These are phyloP conservation scores for Ceriops tagal DNA, from an alignment of 345 rosid genomes.

Conservation along the genomic window DNA sequence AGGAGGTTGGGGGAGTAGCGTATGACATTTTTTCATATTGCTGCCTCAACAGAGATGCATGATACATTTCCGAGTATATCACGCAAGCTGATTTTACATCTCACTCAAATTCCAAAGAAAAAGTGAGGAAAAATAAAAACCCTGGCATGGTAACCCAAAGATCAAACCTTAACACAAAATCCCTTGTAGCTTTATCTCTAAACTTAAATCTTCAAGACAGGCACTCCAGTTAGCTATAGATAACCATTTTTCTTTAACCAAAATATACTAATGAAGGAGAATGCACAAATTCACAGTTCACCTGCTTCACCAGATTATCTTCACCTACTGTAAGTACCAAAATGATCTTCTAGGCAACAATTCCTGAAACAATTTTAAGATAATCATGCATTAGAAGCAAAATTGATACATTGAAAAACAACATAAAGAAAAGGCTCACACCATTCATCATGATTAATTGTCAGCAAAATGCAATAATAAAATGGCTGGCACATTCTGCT, in stretches of 20 bases:
- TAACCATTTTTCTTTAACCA: conserved; percentile 43
- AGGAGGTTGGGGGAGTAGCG: conserved; percentile 15
- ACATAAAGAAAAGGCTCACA: not conserved
- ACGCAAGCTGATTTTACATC: conserved; percentile 73
- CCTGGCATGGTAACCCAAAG: conserved; percentile 44
- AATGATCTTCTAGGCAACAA: conserved; percentile 51
- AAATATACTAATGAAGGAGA: conserved; percentile 35
- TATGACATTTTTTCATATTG: conserved; percentile 43
- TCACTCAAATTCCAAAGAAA: conserved; percentile 44
- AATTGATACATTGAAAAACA: not conserved
- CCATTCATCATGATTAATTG: not conserved
- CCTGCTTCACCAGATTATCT: conserved; percentile 50
- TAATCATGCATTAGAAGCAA: conserved; percentile 1
- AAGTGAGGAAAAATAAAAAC: conserved; percentile 17
- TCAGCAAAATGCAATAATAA: not conserved
- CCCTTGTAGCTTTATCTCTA: conserved; percentile 46
- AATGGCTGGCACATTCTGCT: too few relatives aligned
- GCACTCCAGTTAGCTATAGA: conserved; percentile 63
- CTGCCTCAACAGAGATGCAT: conserved; percentile 73
- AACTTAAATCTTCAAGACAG: conserved; percentile 46
- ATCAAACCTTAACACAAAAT: conserved; percentile 60
- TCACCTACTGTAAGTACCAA: conserved; percentile 33
- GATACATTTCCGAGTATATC: conserved; percentile 58
- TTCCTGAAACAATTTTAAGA: conserved; percentile 43
- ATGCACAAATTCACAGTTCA: conserved; percentile 43